A percentile compares a stretch with the other conserved stretches of the same genome.
Conservation (phyloP, 2,329 filamentous ascomycete genomes). For the Pseudocercospora crystallina region DNA sequence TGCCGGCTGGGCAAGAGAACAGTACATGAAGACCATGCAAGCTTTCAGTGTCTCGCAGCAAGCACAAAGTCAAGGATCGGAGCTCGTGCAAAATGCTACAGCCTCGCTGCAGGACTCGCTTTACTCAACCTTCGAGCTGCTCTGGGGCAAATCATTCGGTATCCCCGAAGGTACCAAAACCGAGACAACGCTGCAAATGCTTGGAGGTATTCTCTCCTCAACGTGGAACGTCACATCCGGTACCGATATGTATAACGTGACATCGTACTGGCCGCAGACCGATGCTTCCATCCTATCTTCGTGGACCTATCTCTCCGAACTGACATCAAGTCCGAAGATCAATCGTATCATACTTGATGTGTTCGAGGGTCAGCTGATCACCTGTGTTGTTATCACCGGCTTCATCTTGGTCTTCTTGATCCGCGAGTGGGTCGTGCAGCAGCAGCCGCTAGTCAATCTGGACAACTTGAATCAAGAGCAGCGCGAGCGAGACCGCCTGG, state of each 20-base stretch:
- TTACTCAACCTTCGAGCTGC: slow-evolving; percentile 13
- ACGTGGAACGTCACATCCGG: slow-evolving; percentile 10
- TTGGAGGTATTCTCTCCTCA: slow-evolving; percentile 8
- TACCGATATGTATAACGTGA: slow-evolving; percentile 6
- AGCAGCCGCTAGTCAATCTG: slow-evolving; percentile 82
- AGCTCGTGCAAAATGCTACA: slow-evolving; percentile 8
- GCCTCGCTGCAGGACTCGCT: slow-evolving; percentile 7
- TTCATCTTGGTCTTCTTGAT: slow-evolving; percentile 98
- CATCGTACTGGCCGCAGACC: slow-evolving; percentile 18
- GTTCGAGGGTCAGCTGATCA: slow-evolving; percentile 91
- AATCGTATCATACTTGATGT: slow-evolving; percentile 81
- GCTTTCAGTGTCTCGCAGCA: slow-evolving; percentile 9
- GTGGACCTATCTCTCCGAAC: slow-evolving; percentile 53
- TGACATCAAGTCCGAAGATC: slow-evolving; percentile 67
- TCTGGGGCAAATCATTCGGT: slow-evolving; percentile 15
- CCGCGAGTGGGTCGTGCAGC: slow-evolving; percentile 95
- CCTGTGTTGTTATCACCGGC: slow-evolving; percentile 81
- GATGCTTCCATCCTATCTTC: slow-evolving; percentile 32
- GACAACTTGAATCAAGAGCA: slow-evolving; percentile 28
- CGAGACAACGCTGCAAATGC: slow-evolving; percentile 9
- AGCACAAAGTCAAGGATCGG: slow-evolving; percentile 7
- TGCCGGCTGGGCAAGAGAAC: slow-evolving; percentile 61
- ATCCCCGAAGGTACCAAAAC: slow-evolving; percentile 1
- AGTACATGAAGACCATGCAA: slow-evolving; percentile 29
- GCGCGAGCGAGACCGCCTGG: slow-evolving; percentile 31